A percentile compares a stretch with the other conserved stretches of the same genome.
Conservation (phyloP, 805 yeast genomes). For the Torulaspora gathmanii region DNA sequence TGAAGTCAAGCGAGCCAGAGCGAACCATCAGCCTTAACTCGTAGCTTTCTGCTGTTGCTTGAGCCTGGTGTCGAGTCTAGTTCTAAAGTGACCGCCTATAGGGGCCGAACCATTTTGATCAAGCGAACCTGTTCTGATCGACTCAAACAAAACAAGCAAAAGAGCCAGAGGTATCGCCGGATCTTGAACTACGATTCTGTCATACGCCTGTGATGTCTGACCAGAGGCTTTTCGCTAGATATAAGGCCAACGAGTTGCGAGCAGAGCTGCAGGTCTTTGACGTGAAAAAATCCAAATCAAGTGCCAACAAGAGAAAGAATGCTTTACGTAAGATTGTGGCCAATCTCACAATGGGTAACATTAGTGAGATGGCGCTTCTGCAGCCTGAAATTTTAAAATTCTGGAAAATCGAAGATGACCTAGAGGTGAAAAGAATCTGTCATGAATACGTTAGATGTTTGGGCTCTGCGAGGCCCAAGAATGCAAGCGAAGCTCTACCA, state of each 20-base stretch:
- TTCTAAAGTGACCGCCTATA: not conserved
- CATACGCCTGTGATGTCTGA: constrained; percentile 25
- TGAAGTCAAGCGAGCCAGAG: too few relatives aligned
- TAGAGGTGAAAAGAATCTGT: constrained; percentile 68
- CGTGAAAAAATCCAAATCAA: constrained; percentile 39
- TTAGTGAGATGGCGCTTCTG: constrained; percentile 60
- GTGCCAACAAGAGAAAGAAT: constrained; percentile 39
- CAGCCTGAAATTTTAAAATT: constrained; percentile 58
- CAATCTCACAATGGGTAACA: constrained; percentile 74
- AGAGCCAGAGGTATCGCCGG: not conserved
- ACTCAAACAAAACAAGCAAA: not conserved
- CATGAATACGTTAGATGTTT: constrained; percentile 61
- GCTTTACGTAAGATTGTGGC: constrained; percentile 72
- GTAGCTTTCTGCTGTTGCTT: not conserved
- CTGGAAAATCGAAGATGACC: constrained; percentile 53
- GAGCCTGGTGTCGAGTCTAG: not conserved
- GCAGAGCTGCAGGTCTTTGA: constrained; percentile 35
- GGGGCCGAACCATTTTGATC: constrained; percentile 5
- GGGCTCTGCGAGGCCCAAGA: constrained; percentile 53
- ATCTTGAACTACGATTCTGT: not conserved
- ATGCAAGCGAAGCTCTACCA: constrained; percentile 53
- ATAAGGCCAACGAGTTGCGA: constrained; percentile 35
- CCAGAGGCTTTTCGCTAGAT: constrained; percentile 30
- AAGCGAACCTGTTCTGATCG: not conserved
- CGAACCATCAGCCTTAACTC: not conserved